These are phyloP conservation scores for Elongisporangium senticosum DNA, from an alignment of 352 stramenopile species.

Conservation along the genomic window DNA sequence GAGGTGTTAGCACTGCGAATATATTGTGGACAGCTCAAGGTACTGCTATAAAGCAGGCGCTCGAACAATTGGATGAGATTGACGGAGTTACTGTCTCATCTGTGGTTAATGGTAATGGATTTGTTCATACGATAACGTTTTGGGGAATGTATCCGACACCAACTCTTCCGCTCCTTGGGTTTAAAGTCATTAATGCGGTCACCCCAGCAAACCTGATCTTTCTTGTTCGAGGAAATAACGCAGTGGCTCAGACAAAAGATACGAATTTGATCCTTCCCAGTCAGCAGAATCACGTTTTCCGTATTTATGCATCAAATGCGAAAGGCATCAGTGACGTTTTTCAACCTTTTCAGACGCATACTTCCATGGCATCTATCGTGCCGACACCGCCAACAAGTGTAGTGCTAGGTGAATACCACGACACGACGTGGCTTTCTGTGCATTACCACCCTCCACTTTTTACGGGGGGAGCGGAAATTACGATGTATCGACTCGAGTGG, in stretches of 20 bases:
- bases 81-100: conserved; percentile 51
- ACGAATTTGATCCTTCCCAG: conserved; percentile 47
- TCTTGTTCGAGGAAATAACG: conserved; percentile 41
- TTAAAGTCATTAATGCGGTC: conserved; percentile 15
- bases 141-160: conserved; percentile 70
- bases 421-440: conserved; percentile 65
- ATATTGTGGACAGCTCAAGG: conserved; percentile 35
- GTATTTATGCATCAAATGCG: conserved; percentile 54
- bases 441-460: conserved; percentile 80
- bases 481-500: conserved; percentile 91
- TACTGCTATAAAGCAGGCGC: conserved; percentile 24
- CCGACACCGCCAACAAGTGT: conserved; percentile 74
- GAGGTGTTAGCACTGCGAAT: conserved; percentile 23
- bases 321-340: conserved; percentile 44
- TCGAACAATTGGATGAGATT: conserved; percentile 42
- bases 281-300: conserved; percentile 46
- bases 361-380: conserved; percentile 50
- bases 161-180: conserved; percentile 39
- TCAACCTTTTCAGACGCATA: conserved; percentile 28
- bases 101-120: conserved; percentile 34
- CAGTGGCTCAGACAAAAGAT: conserved; percentile 46
- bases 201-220: conserved; percentile 23
- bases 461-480: conserved; percentile 85
- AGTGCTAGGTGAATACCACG: conserved; percentile 72
- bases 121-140: conserved; percentile 83